phyloP scores from a whole-genome alignment of 208 protist species.

The Crithidia expoeki region DNA sequence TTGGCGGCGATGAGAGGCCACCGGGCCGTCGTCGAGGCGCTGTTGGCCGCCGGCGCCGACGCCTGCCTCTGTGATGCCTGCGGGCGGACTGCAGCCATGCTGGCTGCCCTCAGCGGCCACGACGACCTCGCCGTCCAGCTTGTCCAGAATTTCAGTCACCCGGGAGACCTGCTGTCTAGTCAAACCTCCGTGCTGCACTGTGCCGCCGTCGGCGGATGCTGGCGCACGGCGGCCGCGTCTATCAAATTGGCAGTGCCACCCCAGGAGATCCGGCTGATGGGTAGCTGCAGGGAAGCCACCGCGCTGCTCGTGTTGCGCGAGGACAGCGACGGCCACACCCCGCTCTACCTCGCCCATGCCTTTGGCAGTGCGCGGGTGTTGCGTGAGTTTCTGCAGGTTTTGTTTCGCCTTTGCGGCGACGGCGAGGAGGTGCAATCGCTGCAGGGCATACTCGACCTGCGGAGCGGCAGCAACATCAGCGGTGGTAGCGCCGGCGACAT shows the following conservation, averaged over 20 bases:
- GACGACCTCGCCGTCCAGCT: conserved; percentile 68
- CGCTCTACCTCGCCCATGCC: conserved; percentile 67
- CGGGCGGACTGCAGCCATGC: conserved; percentile 76
- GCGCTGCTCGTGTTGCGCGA: conserved; percentile 38
- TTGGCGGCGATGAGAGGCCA: conserved; percentile 67
- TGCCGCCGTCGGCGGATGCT: conserved; percentile 65
- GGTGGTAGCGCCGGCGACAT: conserved; percentile 1
- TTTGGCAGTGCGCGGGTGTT: conserved; percentile 67
- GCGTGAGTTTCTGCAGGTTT: conserved; percentile 44
- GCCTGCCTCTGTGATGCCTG: conserved; percentile 35
- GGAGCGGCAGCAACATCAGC: conserved; percentile 11
- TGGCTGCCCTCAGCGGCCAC: conserved; percentile 62
- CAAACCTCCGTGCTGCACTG: conserved; percentile 78
- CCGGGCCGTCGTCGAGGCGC: conserved; percentile 54
- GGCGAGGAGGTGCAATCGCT: conserved; percentile 13
- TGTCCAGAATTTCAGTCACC: conserved; percentile 58
- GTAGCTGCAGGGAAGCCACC: conserved; percentile 15
- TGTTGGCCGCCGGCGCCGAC: conserved; percentile 68
- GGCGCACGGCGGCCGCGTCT: conserved; percentile 41
- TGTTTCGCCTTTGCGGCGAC: conserved; percentile 28
- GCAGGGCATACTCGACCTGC: conserved; percentile 17
- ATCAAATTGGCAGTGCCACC: conserved; percentile 33
- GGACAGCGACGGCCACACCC: conserved; percentile 66
- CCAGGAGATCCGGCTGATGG: conserved; percentile 24
- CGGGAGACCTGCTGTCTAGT: conserved; percentile 41